These are phyloP conservation scores for Citrus medica DNA, from an alignment of 345 rosid genomes.

Conservation along the genomic window DNA sequence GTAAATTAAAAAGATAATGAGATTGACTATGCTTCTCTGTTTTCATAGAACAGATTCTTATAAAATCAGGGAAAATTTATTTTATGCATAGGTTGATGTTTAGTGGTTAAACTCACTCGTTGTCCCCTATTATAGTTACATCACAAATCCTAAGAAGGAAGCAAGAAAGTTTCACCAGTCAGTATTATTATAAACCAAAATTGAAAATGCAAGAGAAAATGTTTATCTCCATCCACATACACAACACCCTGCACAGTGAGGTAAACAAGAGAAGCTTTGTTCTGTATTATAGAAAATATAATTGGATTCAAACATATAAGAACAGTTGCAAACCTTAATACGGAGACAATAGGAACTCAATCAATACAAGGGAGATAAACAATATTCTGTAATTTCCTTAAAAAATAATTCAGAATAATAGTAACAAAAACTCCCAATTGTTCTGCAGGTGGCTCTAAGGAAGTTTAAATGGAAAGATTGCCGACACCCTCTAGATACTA, in stretches of 20 bases:
- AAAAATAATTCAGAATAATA: background rate
- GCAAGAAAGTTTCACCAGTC: no score
- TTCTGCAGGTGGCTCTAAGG: constrained; percentile 50
- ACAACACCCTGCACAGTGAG: background rate
- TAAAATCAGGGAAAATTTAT: background rate
- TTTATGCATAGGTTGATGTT: background rate
- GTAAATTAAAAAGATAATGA: background rate
- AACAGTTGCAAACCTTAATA: background rate
- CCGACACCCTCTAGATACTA: constrained; percentile 43
- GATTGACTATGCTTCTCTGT: background rate
- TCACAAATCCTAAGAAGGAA: background rate
- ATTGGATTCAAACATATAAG: background rate
- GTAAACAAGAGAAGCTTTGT: background rate
- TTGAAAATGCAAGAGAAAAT: background rate
- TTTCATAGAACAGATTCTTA: background rate
- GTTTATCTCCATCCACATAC: background rate
- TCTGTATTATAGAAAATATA: background rate
- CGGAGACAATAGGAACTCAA: background rate
- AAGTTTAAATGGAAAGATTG: constrained; percentile 68
- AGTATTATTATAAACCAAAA: background rate
- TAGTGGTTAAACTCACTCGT: background rate
- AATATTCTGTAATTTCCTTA: background rate
- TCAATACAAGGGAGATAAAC: background rate
- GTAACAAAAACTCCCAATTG: background rate
- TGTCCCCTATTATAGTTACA: background rate